A percentile compares a stretch with the other conserved stretches of the same genome.
Conservation (phyloP, 345 rosid genomes). For the Gossypium thurberi region DNA sequence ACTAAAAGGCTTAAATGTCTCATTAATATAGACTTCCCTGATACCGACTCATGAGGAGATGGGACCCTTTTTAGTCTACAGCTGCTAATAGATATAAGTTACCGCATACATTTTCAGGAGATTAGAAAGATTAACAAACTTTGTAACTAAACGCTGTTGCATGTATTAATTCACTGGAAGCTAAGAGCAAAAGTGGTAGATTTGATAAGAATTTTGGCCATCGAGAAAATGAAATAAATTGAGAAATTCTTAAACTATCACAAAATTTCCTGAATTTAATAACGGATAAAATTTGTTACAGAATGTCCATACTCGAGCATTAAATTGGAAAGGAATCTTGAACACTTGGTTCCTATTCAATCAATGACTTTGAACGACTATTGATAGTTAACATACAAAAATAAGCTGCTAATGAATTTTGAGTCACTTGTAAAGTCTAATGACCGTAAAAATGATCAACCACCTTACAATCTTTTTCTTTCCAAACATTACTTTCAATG, state of each 20-base stretch:
- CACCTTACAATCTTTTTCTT: not conserved
- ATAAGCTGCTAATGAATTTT: not conserved
- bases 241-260: not conserved
- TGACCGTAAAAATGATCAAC: not conserved
- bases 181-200: too few species aligned
- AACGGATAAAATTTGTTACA: not conserved
- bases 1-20: too few species aligned
- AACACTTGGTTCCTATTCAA: not conserved
- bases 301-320: not conserved
- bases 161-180: too few species aligned
- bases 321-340: not conserved
- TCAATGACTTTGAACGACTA: too few species aligned
- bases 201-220: too few species aligned
- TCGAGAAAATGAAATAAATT: not conserved
- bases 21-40: too few species aligned
- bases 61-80: too few species aligned
- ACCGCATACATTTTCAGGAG: too few species aligned
- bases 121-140: too few species aligned
- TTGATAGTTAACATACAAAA: not conserved
- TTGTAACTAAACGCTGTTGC: too few species aligned
- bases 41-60: too few species aligned
- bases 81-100: too few species aligned
- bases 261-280: not conserved
- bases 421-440: not conserved
- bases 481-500: not conserved